Conservation (phyloP, 1,284 basidiomycete genomes). For the Cryptococcus depauperatus region DNA sequence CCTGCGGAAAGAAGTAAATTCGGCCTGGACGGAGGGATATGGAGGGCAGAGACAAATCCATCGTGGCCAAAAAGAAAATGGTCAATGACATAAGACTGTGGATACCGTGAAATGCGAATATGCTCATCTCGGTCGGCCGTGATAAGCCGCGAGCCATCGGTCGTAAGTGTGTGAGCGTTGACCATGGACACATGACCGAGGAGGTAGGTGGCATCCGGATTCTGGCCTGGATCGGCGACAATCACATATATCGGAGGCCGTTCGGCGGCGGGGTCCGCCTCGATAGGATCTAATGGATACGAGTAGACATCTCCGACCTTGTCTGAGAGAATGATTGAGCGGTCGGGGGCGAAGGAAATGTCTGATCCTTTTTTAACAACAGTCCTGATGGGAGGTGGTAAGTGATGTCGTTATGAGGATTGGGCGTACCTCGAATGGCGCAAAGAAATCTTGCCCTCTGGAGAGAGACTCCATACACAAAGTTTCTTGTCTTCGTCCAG, state of each 20-base stretch:
- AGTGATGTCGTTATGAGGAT: too few species aligned
- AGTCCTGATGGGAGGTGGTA: too few species aligned
- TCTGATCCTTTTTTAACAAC: slow-evolving; percentile 22
- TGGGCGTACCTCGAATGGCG: not conserved
- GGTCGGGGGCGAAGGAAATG: slow-evolving; percentile 18
- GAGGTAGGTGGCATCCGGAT: slow-evolving; percentile 58
- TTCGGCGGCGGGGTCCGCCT: slow-evolving; percentile 42
- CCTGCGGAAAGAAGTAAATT: slow-evolving; percentile 66
- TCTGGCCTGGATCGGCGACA: slow-evolving; percentile 59
- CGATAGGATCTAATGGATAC: slow-evolving; percentile 52
- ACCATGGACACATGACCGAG: slow-evolving; percentile 76
- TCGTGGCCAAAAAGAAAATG: slow-evolving; percentile 73
- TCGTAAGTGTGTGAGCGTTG: slow-evolving; percentile 60
- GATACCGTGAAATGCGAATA: slow-evolving; percentile 81
- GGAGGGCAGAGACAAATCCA: slow-evolving; percentile 75
- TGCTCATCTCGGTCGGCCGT: slow-evolving; percentile 89
- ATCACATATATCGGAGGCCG: slow-evolving; percentile 48
- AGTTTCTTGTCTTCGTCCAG: slow-evolving; percentile 71
- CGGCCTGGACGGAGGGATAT: slow-evolving; percentile 54
- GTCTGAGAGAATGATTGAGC: slow-evolving; percentile 32
- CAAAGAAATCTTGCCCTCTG: not conserved
- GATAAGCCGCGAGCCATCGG: slow-evolving; percentile 64
- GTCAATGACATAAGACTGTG: slow-evolving; percentile 72
- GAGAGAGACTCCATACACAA: slow-evolving; percentile 58
- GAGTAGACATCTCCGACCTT: slow-evolving; percentile 41